Base-by-base conservation (phyloP, 495 filamentous ascomycete genomes). In the Penicillium desertorum region DNA sequence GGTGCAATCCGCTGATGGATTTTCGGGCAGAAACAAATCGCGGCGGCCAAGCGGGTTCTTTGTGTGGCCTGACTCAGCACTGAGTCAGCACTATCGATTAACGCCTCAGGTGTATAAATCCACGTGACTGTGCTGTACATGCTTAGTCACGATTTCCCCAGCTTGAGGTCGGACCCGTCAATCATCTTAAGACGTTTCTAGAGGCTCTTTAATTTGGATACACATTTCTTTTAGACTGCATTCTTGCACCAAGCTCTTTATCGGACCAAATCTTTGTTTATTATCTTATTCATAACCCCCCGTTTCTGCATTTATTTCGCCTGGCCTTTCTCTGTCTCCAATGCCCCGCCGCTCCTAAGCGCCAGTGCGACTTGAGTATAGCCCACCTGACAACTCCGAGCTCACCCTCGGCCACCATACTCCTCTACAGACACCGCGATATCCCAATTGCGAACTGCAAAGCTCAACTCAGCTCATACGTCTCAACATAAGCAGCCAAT, bases 331-430 rank as follows among this genome's bases (percentile, higher is more conserved):
- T 41, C 62, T 41, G 25, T 50, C 39, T 46, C 34, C 59, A 58
- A 65, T 69, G 68, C 71, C 73, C 70, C 73, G 69, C 73, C 71
- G 67, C 65, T 68, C 67, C 61, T 73, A 74, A 77, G 75, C 71
- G 73, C 75, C 73, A 74, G 71, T 70, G 69, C 70, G 68, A 75
- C 71, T 66, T 59, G 60, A 61, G 56, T 58, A 50, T 58, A 57
- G 56, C 59, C 54, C 55, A 64, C 64, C 62, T 66, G 62, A 63
- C 63, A 60, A 51, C 50, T 57, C 50, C 56, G 44, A 55, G 53
- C 53, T 55, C 52, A 30, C 30, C 23, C 22, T 47, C 43, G 32
- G 6, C 53, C 51, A 48, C 23, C 30, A 29, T 23, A 45, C 19
- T 59, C 12, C 32, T 49, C 51, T 45, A 50, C 34, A 25, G 45